phyloP scores from a whole-genome alignment of 768 basidiomycete genomes.

The Pleurotus pulmonarius region DNA sequence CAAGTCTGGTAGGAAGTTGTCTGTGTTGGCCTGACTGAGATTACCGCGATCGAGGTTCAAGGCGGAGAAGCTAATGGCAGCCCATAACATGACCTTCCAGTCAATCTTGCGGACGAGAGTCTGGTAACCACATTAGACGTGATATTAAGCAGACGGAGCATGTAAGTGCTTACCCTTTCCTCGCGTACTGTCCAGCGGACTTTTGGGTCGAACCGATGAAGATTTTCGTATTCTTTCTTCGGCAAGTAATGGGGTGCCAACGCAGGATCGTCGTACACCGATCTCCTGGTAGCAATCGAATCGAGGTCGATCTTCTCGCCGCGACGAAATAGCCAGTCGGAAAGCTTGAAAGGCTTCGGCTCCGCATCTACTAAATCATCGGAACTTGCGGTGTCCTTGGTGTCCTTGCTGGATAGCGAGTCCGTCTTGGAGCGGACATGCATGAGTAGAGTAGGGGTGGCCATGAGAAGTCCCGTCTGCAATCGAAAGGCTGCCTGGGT shows the following conservation, averaged over 20 bases:
- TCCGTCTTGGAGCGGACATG: neutral
- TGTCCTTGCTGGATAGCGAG: conserved; percentile 11
- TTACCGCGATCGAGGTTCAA: conserved; percentile 54
- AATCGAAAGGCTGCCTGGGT: neutral
- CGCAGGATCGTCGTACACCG: conserved; percentile 48
- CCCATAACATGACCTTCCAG: conserved; percentile 58
- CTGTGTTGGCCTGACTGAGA: conserved; percentile 53
- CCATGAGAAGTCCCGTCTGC: neutral
- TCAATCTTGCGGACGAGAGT: conserved; percentile 52
- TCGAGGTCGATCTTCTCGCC: conserved; percentile 25
- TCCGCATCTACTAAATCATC: conserved; percentile 33
- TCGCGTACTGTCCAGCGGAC: conserved; percentile 60
- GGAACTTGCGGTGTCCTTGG: conserved; percentile 11
- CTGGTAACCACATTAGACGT: conserved; percentile 19
- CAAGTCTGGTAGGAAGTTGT: conserved; percentile 55
- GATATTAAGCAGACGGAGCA: neutral
- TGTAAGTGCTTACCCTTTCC: conserved; percentile 33
- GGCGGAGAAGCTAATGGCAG: conserved; percentile 53
- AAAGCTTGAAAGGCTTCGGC: conserved; percentile 30
- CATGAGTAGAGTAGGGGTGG: neutral
- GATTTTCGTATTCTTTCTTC: conserved; percentile 47
- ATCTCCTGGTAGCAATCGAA: conserved; percentile 43
- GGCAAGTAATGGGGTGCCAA: conserved; percentile 46
- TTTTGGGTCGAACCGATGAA: conserved; percentile 51
- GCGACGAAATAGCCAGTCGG: conserved; percentile 29